These are phyloP conservation scores for Coffea canephora DNA, from an alignment of 257 asterid genomes.

Conservation along the genomic window DNA sequence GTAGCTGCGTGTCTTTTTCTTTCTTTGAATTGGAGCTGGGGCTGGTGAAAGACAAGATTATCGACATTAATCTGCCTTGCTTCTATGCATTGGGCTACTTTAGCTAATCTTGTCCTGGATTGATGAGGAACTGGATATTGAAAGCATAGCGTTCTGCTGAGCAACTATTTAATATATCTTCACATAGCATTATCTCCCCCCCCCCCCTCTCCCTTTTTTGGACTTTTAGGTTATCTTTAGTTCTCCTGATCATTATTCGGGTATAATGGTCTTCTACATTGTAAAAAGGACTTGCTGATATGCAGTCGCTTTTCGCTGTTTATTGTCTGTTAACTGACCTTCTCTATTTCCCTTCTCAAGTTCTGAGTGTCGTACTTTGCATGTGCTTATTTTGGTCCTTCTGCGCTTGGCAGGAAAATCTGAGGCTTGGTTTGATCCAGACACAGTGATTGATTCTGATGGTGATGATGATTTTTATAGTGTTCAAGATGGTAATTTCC, in stretches of 20 bases:
- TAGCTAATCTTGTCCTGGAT: neutral
- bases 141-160: too few species aligned
- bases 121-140: neutral
- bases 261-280: neutral
- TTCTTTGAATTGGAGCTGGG: neutral
- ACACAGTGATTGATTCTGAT: conserved; percentile 58
- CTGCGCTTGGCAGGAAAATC: conserved; percentile 47
- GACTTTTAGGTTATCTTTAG: neutral
- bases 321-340: neutral
- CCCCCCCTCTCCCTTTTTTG: too few species aligned
- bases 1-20: neutral
- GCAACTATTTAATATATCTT: too few species aligned
- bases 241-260: neutral
- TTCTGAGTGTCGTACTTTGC: neutral
- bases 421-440: conserved; percentile 86
- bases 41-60: neutral
- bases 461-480: conserved; percentile 89
- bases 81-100: neutral
- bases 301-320: neutral
- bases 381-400: neutral
- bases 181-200: too few species aligned
- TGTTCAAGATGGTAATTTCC: conserved; percentile 75
- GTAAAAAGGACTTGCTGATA: neutral
- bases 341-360: neutral
- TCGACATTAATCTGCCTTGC: neutral